Base-by-base conservation (phyloP, 805 yeast species). In the Saccharomyces eubayanus region DNA sequence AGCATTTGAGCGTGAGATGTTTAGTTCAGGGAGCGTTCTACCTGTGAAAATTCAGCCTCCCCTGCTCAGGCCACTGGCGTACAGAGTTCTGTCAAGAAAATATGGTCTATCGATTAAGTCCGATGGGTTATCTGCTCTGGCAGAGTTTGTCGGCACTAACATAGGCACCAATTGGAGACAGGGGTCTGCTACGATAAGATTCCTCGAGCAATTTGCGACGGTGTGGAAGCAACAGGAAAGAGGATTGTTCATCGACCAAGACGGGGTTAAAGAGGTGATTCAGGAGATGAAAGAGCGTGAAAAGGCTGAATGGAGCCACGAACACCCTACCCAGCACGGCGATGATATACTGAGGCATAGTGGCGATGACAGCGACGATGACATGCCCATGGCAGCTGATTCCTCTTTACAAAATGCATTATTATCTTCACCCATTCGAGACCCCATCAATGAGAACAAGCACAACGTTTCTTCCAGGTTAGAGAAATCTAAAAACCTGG, bases 71-170 rank as follows among this genome's bases (percentile, higher is more conserved):
- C 99, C 99, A 0, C 72, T 92, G 49, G 97, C 97, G 0, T 94
- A 91, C 68, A 75, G 99, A 45, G 80, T 92, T 1, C 70, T 94
- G 8, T 88, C 98, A 4, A 92, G 90, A 70, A 94, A 92, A 65
- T 92, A 89, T 66, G 97, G 97, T 0, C 77, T 94, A 29, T 90
- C 90, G 67, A 80, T 94, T 58, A 89, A 92, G 63, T 84, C 97
- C 0, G 84, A 87, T 58, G 98, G 97, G 0, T 73, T 94, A 14
- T 79, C 76, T 47, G 78, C 79, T 1, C 72, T 94, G 31, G 87
- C 97, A 0, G 83, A 82, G n/a, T 78, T 81, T 51, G 75, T 94
- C 28, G 94, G 97, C 2, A 76, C 75, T 46, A 77, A 78, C 47
- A 91, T 84, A 69, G 98, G 98, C 10, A 80, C 79, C 6, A 90